Conservation (phyloP, 1,284 basidiomycete genomes). For the Malassezia sp. region DNA sequence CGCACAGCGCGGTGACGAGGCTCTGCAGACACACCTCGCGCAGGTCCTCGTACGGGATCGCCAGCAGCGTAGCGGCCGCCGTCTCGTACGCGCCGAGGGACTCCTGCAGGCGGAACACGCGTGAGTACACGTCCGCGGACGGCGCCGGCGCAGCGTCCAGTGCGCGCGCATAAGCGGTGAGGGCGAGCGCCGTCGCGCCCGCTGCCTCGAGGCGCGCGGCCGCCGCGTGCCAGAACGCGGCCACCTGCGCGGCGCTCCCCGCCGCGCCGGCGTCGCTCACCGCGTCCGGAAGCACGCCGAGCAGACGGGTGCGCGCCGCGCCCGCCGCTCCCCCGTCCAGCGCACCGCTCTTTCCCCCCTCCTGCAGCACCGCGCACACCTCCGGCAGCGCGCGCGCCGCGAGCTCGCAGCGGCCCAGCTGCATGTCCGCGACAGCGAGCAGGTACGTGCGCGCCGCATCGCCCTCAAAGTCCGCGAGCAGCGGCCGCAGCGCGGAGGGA, state of each 20-base stretch:
- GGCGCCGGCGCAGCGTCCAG: slow-evolving; percentile 17
- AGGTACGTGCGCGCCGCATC: slow-evolving; percentile 4
- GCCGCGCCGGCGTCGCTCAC: slow-evolving; percentile 9
- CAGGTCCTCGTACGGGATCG: slow-evolving; percentile 52
- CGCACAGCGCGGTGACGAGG: slow-evolving; percentile 89
- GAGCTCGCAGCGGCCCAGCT: background rate
- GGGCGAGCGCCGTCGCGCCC: slow-evolving; percentile 20
- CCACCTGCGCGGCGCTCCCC: slow-evolving; percentile 16
- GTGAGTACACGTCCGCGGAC: slow-evolving; percentile 27
- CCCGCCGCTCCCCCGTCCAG: no score
- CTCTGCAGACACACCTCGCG: slow-evolving; percentile 95
- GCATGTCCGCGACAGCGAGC: slow-evolving; percentile 4
- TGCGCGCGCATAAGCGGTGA: slow-evolving; percentile 23
- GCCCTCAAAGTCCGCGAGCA: background rate
- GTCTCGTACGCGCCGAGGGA: slow-evolving; percentile 27
- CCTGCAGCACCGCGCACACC: background rate
- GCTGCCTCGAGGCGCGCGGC: slow-evolving; percentile 25
- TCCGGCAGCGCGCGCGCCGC: background rate
- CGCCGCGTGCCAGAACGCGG: slow-evolving; percentile 21
- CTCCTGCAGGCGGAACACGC: slow-evolving; percentile 33
- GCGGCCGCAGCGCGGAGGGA: slow-evolving; percentile 1
- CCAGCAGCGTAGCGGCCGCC: slow-evolving; percentile 31
- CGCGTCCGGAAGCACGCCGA: slow-evolving; percentile 18
- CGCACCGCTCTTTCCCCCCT: no score
- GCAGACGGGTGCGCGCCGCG: background rate